These are phyloP conservation scores for Wallacemonas sp. DNA, from an alignment of 208 protist species.

Conservation along the genomic window DNA sequence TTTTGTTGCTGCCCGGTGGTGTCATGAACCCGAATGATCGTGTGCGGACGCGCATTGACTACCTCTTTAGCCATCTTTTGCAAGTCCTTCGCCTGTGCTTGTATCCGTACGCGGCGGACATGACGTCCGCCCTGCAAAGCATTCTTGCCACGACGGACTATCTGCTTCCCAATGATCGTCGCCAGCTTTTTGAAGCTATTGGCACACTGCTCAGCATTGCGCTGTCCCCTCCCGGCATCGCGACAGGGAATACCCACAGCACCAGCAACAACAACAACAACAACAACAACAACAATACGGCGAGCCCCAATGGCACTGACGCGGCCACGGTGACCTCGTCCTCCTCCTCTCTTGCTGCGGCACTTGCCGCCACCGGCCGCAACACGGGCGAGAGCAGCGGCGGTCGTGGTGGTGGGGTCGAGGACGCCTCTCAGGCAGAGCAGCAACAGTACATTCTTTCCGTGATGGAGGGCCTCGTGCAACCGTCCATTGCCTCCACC, in stretches of 20 bases:
- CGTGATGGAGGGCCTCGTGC: conserved; percentile 23
- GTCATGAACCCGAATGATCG: conserved; percentile 59
- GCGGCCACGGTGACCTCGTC: conserved; percentile 22
- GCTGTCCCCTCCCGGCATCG: conserved; percentile 6
- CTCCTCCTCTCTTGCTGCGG: too few relatives aligned
- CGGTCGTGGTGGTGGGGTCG: not conserved
- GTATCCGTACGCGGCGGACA: conserved; percentile 45
- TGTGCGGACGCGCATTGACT: conserved; percentile 69
- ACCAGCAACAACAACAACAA: not conserved
- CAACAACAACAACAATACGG: too few relatives aligned
- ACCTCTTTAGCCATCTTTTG: conserved; percentile 71
- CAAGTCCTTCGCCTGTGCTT: conserved; percentile 47
- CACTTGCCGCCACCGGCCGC: conserved; percentile 24
- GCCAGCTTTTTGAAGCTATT: conserved; percentile 73
- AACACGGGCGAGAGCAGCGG: conserved; percentile 6
- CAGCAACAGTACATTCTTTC: conserved; percentile 3
- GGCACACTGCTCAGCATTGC: conserved; percentile 62
- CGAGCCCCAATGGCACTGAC: too few relatives aligned
- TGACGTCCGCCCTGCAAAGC: conserved; percentile 60
- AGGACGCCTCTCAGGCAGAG: too few relatives aligned
- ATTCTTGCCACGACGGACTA: conserved; percentile 41
- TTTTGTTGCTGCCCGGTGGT: conserved; percentile 67
- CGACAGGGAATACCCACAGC: not conserved
- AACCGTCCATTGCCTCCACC: conserved; percentile 20
- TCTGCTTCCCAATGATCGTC: conserved; percentile 46